Conservation (phyloP, 2,329 filamentous ascomycete genomes). For the Fonsecaea pugnacius region DNA sequence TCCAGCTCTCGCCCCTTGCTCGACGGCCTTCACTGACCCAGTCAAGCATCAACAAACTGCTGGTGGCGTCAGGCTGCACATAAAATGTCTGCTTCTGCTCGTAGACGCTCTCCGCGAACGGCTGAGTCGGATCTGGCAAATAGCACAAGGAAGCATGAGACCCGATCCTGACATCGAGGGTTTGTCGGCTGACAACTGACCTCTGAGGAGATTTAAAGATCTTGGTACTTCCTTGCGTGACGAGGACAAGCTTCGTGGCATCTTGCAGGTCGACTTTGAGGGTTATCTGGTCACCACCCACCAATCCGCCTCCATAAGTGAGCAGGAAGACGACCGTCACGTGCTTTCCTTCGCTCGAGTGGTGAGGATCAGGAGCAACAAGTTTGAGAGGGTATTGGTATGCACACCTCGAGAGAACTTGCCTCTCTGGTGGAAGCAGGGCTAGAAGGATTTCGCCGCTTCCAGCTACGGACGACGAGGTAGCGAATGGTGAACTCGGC, state of each 20-base stretch:
- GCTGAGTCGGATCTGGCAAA: conserved; percentile 90
- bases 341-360: conserved; percentile 56
- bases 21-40: conserved; percentile 91
- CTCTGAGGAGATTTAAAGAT: conserved; percentile 77
- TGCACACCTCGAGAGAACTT: conserved; percentile 72
- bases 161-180: conserved; percentile 54
- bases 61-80: conserved; percentile 52
- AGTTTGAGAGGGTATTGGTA: conserved; percentile 97
- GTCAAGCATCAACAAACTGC: conserved; percentile 79
- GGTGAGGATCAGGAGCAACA: conserved; percentile 74
- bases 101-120: conserved; percentile 82
- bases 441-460: conserved; percentile 76
- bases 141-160: conserved; percentile 61
- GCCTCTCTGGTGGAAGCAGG: conserved; percentile 71
- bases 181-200: conserved; percentile 49
- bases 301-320: conserved; percentile 91
- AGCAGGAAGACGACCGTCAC: conserved; percentile 73
- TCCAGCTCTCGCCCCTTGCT: conserved; percentile 88
- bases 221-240: conserved; percentile 84
- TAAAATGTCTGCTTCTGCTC: conserved; percentile 81
- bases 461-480: conserved; percentile 74
- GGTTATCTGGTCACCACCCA: conserved; percentile 81
- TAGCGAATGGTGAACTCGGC: conserved; percentile 71
- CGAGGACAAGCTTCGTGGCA: conserved; percentile 66
- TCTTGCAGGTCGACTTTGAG: conserved; percentile 69